These are phyloP conservation scores for Pezicula rhizophila DNA, from an alignment of 2,329 filamentous ascomycete species.

Conservation along the genomic window DNA sequence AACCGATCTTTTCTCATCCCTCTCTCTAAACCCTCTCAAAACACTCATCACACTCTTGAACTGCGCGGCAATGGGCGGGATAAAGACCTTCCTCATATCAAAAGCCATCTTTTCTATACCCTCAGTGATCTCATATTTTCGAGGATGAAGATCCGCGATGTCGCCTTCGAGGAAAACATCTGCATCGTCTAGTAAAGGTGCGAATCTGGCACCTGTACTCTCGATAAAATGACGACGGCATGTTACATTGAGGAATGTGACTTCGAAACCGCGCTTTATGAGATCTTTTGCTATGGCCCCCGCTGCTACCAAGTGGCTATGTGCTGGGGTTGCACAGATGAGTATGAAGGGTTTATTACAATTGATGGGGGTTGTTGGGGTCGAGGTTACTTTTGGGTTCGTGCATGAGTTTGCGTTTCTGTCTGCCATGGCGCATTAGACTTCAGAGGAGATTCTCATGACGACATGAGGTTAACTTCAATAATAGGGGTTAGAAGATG, in stretches of 20 bases:
- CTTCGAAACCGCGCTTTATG: constrained; percentile 31
- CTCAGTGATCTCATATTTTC: constrained; percentile 10
- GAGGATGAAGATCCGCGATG: constrained; percentile 10
- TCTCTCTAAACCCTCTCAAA: constrained; percentile 27
- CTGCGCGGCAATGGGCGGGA: constrained; percentile 26
- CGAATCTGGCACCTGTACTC: constrained; percentile 31
- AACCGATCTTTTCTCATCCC: constrained; percentile 30
- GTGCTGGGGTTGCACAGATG: constrained; percentile 3
- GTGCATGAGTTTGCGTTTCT: too few relatives aligned
- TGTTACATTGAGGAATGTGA: constrained; percentile 35
- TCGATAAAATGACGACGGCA: constrained; percentile 30
- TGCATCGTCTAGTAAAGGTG: constrained; percentile 19
- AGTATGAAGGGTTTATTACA: constrained; percentile 3
- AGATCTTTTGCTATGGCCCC: constrained; percentile 9
- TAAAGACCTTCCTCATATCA: constrained; percentile 30
- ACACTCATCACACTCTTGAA: constrained; percentile 27
- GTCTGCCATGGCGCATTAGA: too few relatives aligned
- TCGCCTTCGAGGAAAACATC: constrained; percentile 11
- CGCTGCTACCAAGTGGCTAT: constrained; percentile 11
- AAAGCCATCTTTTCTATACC: constrained; percentile 23
- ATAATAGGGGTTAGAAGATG: too few relatives aligned
- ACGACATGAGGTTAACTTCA: too few relatives aligned
- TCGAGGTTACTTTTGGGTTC: too few relatives aligned
- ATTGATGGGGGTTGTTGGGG: too few relatives aligned
- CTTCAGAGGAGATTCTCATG: too few relatives aligned